phyloP scores from a whole-genome alignment of 2,329 filamentous ascomycete species.

The Phialophora expanda region DNA sequence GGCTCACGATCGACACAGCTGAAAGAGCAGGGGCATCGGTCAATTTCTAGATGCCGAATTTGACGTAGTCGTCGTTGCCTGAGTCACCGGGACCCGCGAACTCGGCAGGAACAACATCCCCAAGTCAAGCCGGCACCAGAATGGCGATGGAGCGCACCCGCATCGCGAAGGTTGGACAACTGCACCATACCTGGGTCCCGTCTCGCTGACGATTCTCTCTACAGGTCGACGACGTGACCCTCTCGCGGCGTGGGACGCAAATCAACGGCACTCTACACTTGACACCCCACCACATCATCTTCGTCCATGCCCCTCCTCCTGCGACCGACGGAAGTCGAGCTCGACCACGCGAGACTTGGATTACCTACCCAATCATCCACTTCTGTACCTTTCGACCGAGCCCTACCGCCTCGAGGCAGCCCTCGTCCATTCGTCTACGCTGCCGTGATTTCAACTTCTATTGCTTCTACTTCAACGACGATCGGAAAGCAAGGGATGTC shows the following conservation, averaged over 20 bases:
- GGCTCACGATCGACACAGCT: not conserved
- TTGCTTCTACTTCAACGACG: constrained; percentile 82
- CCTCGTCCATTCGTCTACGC: constrained; percentile 82
- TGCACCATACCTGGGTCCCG: not conserved
- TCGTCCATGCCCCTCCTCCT: constrained; percentile 60
- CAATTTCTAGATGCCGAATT: not conserved
- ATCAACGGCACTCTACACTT: constrained; percentile 66
- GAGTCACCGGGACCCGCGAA: not conserved
- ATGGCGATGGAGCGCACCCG: constrained; percentile 41
- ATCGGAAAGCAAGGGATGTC: constrained; percentile 74
- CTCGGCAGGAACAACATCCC: constrained; percentile 4
- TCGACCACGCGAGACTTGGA: constrained; percentile 77
- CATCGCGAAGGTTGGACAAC: constrained; percentile 37
- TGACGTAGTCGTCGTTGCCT: constrained; percentile 10
- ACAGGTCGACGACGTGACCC: constrained; percentile 62
- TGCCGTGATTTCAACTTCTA: constrained; percentile 94
- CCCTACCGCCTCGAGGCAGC: constrained; percentile 69
- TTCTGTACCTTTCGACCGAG: constrained; percentile 78
- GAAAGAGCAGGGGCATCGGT: not conserved
- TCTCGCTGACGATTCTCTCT: constrained; percentile 21
- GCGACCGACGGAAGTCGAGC: constrained; percentile 46
- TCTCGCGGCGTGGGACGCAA: constrained; percentile 62
- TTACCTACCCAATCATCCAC: constrained; percentile 90
- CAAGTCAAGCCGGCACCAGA: constrained; percentile 15
- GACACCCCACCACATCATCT: constrained; percentile 68